Evolutionary conservation across 768 basidiomycete species (phyloP).

Genomic region (Botryobasidium botryosum): DNA sequence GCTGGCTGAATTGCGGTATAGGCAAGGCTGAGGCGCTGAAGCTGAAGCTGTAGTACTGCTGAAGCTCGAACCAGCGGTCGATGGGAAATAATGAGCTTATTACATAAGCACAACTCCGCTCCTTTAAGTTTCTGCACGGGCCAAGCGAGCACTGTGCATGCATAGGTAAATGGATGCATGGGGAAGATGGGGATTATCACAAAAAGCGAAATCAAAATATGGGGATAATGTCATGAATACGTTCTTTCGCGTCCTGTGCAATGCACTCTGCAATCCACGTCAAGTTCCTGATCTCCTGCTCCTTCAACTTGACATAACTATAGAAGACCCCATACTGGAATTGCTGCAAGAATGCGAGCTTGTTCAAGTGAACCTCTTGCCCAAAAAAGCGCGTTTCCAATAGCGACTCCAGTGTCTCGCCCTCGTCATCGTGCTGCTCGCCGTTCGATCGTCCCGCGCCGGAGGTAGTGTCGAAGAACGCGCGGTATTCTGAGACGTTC

Average conservation of each 20-base stretch:
- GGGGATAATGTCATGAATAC: constrained; percentile 90
- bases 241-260: constrained; percentile 87
- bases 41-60: no score
- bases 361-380: constrained; percentile 86
- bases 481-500: constrained; percentile 71
- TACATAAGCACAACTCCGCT: no score
- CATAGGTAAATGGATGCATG: no score
- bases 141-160: no score
- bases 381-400: constrained; percentile 93
- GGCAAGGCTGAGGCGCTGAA: no score
- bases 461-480: constrained; percentile 59
- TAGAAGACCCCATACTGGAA: constrained; percentile 92
- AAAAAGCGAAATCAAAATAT: constrained; percentile 45
- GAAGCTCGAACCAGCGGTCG: no score
- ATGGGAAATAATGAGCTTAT: no score
- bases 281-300: constrained; percentile 76
- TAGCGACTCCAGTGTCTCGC: constrained; percentile 36
- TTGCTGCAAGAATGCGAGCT: constrained; percentile 87
- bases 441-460: constrained; percentile 14
- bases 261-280: constrained; percentile 98
- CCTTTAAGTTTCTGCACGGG: no score
- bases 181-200: no score
- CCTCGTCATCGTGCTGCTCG: constrained; percentile 23
- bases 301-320: constrained; percentile 81
- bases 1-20: no score